A percentile compares a stretch with the other conserved stretches of the same genome.
Conservation (phyloP, 2,329 filamentous ascomycete species). For the Microthyrium microscopicum region DNA sequence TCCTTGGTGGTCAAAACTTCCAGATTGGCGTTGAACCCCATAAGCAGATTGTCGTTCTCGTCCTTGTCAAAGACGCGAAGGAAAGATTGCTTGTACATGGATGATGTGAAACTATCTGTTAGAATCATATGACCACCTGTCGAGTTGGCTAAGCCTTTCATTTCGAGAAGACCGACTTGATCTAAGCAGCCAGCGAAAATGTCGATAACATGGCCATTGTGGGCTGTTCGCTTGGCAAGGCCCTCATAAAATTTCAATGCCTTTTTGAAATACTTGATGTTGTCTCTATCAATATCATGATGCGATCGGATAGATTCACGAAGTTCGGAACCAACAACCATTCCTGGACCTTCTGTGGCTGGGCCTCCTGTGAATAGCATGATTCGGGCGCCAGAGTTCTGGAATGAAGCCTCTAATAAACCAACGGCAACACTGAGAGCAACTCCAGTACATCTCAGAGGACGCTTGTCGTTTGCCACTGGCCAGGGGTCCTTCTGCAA, state of each 20-base stretch:
- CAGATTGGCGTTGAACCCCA: constrained; percentile 95
- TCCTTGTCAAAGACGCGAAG: constrained; percentile 96
- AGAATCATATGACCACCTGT: constrained; percentile 97
- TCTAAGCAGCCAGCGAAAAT: constrained; percentile 96
- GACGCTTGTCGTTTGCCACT: constrained; percentile 80
- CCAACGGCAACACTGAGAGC: constrained; percentile 92
- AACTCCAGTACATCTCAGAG: constrained; percentile 82
- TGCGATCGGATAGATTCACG: constrained; percentile 95
- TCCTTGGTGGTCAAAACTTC: constrained; percentile 97
- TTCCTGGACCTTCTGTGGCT: constrained; percentile 87
- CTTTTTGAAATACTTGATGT: constrained; percentile 99
- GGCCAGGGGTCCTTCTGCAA: constrained; percentile 97
- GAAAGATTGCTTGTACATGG: constrained; percentile 99
- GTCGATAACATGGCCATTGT: constrained; percentile 95
- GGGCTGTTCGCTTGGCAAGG: constrained; percentile 80
- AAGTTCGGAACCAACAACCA: constrained; percentile 90
- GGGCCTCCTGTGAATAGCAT: constrained; percentile 96
- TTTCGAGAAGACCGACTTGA: constrained; percentile 90
- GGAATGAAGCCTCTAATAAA: constrained; percentile 83
- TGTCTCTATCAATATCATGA: constrained; percentile 96
- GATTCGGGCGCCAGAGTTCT: constrained; percentile 84
- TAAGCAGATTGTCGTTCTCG: constrained; percentile 78
- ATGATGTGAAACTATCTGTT: constrained; percentile 95
- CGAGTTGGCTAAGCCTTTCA: constrained; percentile 92
- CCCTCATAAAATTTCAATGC: constrained; percentile 92